A percentile compares a stretch with the other conserved stretches of the same genome.
phyloP scores from a whole-genome alignment of 1,284 basidiomycete species.

The Melampsora larici-populina region DNA sequence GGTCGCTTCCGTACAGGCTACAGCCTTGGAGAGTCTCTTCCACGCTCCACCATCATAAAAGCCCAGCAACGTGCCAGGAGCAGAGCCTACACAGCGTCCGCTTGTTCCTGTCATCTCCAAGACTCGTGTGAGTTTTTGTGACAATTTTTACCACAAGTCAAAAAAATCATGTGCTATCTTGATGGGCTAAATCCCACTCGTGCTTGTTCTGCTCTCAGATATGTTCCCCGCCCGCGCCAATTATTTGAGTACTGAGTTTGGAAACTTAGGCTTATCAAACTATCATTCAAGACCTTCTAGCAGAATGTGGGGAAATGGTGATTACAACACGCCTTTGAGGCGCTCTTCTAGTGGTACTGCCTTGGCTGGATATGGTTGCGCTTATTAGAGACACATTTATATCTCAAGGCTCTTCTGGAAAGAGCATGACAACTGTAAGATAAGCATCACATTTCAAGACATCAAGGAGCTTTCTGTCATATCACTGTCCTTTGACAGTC shows the following conservation, averaged over 20 bases:
- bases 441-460: too few species aligned
- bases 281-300: background rate
- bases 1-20: background rate
- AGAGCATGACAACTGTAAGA: too few species aligned
- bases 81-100: conserved; percentile 1
- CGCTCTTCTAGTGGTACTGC: background rate
- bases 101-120: background rate
- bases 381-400: background rate
- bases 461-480: too few species aligned
- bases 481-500: too few species aligned
- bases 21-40: conserved; percentile 1
- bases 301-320: background rate
- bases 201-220: background rate
- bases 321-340: background rate
- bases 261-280: background rate
- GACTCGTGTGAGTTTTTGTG: background rate
- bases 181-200: background rate
- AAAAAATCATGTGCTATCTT: background rate
- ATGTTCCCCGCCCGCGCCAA: background rate
- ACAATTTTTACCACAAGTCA: background rate
- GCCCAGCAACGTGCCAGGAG: background rate
- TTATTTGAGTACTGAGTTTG: too few species aligned
- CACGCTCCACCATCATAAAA: background rate
- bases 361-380: conserved; percentile 1
- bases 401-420: too few species aligned